Conservation (phyloP, 192 early-diverging fungal species). For the Umbelopsis sp. region DNA sequence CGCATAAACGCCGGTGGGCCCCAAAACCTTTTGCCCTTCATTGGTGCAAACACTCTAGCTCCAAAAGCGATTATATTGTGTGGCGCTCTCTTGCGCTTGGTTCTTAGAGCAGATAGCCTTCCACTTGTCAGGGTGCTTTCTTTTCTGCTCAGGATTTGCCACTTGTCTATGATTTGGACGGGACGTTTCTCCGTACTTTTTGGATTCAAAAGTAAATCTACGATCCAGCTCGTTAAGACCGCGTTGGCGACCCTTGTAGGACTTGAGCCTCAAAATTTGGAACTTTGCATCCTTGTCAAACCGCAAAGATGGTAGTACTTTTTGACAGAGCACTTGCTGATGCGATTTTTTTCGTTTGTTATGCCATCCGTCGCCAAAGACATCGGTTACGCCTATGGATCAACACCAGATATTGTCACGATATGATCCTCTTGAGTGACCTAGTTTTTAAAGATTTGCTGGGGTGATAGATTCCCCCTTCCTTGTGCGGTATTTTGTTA, state of each 20-base stretch:
- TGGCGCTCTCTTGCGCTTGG: not conserved
- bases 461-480: not conserved
- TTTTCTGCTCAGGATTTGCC: not conserved
- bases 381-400: not conserved
- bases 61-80: not conserved
- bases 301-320: constrained; percentile 8
- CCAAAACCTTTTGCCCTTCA: not conserved
- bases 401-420: not conserved
- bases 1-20: not conserved
- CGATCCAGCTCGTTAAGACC: not conserved
- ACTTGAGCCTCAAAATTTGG: constrained; percentile 1
- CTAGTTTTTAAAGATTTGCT: constrained; percentile 1
- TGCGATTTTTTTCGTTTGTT: not conserved
- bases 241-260: not conserved
- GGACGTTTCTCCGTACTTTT: not conserved
- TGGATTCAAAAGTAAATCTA: not conserved
- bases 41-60: not conserved
- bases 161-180: not conserved
- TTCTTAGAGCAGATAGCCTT: not conserved
- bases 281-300: not conserved
- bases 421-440: not conserved
- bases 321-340: not conserved
- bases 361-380: not conserved
- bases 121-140: not conserved
- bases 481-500: not conserved